phyloP scores from a whole-genome alignment of 2,329 filamentous ascomycete species.

The Exophiala mesophila region DNA sequence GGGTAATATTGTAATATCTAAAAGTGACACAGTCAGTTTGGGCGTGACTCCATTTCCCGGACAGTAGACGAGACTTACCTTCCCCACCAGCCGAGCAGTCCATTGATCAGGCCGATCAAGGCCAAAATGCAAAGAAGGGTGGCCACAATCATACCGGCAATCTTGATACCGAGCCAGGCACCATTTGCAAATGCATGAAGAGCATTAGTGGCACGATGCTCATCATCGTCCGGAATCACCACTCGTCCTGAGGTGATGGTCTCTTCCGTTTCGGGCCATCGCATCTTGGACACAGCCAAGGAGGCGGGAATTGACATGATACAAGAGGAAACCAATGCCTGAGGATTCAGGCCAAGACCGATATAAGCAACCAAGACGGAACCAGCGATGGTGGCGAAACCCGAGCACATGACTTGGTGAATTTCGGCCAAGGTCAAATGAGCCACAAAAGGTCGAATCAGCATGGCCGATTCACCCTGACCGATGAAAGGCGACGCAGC shows the following conservation, averaged over 20 bases:
- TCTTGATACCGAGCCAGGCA: slow-evolving; percentile 80
- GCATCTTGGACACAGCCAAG: slow-evolving; percentile 80
- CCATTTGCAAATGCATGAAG: slow-evolving; percentile 83
- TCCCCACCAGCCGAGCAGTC: slow-evolving; percentile 78
- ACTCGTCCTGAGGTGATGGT: slow-evolving; percentile 77
- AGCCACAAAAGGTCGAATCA: slow-evolving; percentile 80
- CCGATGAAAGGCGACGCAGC: slow-evolving; percentile 91
- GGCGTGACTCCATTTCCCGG: not conserved
- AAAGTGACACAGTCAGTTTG: not conserved
- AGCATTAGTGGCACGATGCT: slow-evolving; percentile 70
- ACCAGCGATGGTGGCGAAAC: slow-evolving; percentile 88
- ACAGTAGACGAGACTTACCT: slow-evolving; percentile 58
- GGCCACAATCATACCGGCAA: slow-evolving; percentile 74
- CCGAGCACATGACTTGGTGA: slow-evolving; percentile 88
- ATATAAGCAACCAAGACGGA: slow-evolving; percentile 85
- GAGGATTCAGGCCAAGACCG: slow-evolving; percentile 71
- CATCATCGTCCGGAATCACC: slow-evolving; percentile 72
- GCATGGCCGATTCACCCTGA: slow-evolving; percentile 88
- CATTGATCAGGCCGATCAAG: slow-evolving; percentile 68
- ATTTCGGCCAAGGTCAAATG: slow-evolving; percentile 83
- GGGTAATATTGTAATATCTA: slow-evolving; percentile 66
- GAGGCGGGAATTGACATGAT: slow-evolving; percentile 95
- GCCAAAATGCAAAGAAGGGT: slow-evolving; percentile 81
- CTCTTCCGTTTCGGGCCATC: slow-evolving; percentile 83
- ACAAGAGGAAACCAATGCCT: slow-evolving; percentile 82